Percentiles rank a stretch among this genome's conserved stretches.
These are phyloP conservation scores for Sporobolomyces phaffii DNA, from an alignment of 768 basidiomycete genomes.

Conservation along the genomic window DNA sequence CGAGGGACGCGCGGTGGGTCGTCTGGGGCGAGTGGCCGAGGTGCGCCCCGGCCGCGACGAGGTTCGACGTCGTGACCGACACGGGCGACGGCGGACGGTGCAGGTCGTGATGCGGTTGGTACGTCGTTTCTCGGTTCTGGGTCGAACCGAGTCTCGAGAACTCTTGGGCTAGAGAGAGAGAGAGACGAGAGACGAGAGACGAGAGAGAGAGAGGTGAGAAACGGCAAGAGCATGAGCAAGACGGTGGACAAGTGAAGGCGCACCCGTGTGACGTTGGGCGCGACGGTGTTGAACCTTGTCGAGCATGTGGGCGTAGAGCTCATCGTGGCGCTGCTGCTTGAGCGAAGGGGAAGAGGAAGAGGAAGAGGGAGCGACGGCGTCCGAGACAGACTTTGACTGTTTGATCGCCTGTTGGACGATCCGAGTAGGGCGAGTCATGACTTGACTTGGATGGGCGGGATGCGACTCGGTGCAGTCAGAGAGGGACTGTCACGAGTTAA, in stretches of 20 bases:
- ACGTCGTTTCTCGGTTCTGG: conserved; percentile 61
- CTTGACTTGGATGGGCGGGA: neutral
- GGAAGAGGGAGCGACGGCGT: neutral
- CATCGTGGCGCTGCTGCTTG: conserved; percentile 17
- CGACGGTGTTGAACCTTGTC: conserved; percentile 30
- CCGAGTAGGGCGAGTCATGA: neutral
- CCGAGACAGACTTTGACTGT: neutral
- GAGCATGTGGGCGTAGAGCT: conserved; percentile 3
- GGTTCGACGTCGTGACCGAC: conserved; percentile 73
- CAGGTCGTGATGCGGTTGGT: conserved; percentile 65
- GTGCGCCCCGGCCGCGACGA: conserved; percentile 88
- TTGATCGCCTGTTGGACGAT: neutral
- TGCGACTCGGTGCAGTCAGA: too few species aligned
- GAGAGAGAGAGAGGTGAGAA: neutral
- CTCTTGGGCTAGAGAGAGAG: conserved; percentile 9
- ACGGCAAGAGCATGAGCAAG: too few species aligned
- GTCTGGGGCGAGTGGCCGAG: conserved; percentile 74
- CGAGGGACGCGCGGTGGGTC: conserved; percentile 81
- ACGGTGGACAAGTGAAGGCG: neutral
- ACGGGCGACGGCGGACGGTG: conserved; percentile 58
- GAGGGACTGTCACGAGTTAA: too few species aligned
- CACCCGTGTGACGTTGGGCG: conserved; percentile 19
- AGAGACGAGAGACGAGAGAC: too few species aligned
- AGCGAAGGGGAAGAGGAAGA: neutral
- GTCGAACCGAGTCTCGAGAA: conserved; percentile 63